Evolutionary conservation across 148 eudicot genomes (phyloP).

Genomic region (Fagopyrum tataricum): DNA sequence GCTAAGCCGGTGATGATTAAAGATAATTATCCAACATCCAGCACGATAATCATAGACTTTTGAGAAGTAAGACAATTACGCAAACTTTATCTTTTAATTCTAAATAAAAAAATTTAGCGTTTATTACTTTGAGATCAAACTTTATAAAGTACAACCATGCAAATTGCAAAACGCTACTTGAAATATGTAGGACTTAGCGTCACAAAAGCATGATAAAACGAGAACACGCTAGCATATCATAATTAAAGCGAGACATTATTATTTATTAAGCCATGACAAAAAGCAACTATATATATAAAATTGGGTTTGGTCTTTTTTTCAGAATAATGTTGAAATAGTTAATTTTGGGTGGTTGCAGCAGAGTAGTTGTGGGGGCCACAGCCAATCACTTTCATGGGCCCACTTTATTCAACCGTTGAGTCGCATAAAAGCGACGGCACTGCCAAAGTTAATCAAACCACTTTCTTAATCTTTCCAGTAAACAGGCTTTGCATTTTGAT

Average conservation of each 20-base stretch:
- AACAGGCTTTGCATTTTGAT: no score
- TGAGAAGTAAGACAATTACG: neutral
- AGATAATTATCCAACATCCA: neutral
- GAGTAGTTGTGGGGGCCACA: no score
- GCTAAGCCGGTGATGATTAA: neutral
- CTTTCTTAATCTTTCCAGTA: no score
- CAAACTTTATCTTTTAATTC: neutral
- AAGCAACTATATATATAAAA: neutral
- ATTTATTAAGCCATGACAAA: neutral
- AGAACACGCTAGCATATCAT: neutral
- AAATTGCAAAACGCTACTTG: neutral
- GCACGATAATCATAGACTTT: slow-evolving; percentile 1
- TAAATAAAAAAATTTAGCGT: neutral
- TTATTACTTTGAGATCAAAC: neutral
- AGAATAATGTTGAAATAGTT: neutral
- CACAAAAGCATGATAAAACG: neutral
- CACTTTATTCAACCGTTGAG: no score
- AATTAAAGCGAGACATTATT: neutral
- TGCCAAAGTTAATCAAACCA: no score
- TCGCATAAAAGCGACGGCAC: no score
- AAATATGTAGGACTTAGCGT: neutral
- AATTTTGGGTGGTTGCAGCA: neutral
- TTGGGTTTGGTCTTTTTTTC: neutral
- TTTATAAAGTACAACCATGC: neutral
- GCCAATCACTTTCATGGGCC: no score